Evolutionary conservation across 495 filamentous ascomycete species (phyloP).

Genomic region (Penicillium longicatenatum): DNA sequence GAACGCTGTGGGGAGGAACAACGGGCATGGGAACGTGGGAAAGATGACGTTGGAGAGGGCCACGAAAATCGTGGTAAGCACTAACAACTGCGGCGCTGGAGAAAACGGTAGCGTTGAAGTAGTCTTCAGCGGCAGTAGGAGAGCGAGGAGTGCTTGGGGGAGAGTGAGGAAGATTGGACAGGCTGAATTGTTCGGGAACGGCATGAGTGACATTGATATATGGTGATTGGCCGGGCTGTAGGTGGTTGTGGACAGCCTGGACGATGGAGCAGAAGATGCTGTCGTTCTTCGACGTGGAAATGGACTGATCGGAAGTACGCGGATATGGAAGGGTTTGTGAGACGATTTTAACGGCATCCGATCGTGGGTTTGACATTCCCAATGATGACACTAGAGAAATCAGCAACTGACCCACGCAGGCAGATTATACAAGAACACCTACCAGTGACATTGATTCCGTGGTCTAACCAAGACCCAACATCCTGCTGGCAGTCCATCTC

Average conservation of each 20-base stretch:
- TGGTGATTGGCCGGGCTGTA: constrained; percentile 46
- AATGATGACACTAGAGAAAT: constrained; percentile 39
- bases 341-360: constrained; percentile 56
- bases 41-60: constrained; percentile 40
- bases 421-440: constrained; percentile 13
- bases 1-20: constrained; percentile 63
- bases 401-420: constrained; percentile 10
- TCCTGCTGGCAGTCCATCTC: constrained; percentile 45
- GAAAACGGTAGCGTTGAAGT: constrained; percentile 59
- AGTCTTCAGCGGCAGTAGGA: constrained; percentile 47
- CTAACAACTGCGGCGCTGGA: constrained; percentile 59
- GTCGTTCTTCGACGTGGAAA: constrained; percentile 33
- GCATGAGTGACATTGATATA: constrained; percentile 68
- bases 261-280: constrained; percentile 54
- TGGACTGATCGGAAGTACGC: constrained; percentile 47
- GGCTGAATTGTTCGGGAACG: constrained; percentile 62
- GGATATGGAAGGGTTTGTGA: constrained; percentile 66
- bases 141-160: constrained; percentile 59
- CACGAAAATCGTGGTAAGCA: constrained; percentile 56
- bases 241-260: constrained; percentile 52
- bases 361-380: constrained; percentile 34
- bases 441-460: constrained; percentile 47
- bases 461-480: constrained; percentile 45
- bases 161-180: constrained; percentile 62
- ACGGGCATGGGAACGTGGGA: constrained; percentile 58